These are phyloP conservation scores for Polyporus arcularius DNA, from an alignment of 768 basidiomycete species.

Conservation along the genomic window DNA sequence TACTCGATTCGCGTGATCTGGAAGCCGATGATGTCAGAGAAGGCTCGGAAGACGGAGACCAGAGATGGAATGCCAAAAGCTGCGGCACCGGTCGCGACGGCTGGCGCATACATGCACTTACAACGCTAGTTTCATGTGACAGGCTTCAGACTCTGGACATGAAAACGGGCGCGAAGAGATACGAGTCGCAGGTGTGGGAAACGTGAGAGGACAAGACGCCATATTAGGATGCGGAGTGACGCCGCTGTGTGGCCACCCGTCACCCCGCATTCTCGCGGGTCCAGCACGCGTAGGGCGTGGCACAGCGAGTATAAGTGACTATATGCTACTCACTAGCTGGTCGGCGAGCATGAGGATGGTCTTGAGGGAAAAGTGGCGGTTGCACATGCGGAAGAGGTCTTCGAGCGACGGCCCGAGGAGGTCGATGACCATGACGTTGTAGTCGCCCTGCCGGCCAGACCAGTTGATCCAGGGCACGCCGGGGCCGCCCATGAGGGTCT, in stretches of 20 bases:
- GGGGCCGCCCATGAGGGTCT: constrained; percentile 84
- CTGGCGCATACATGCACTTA: not conserved
- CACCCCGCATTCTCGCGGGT: constrained; percentile 2
- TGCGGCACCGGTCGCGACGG: not conserved
- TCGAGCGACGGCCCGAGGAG: constrained; percentile 89
- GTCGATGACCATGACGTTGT: constrained; percentile 98
- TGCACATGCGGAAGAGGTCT: constrained; percentile 86
- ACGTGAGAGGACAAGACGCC: not conserved
- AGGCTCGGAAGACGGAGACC: constrained; percentile 7
- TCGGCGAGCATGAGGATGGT: constrained; percentile 93
- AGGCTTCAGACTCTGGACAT: not conserved
- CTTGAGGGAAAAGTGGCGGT: constrained; percentile 91
- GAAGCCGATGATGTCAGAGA: constrained; percentile 19
- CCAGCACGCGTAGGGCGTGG: not conserved
- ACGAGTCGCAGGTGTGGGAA: not conserved
- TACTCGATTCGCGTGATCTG: constrained; percentile 96
- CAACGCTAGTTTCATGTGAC: not conserved
- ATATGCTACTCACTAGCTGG: constrained; percentile 70
- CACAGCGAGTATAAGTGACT: not conserved
- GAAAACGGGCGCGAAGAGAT: not conserved
- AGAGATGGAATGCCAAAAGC: constrained; percentile 11
- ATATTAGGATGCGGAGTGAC: not conserved
- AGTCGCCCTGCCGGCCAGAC: constrained; percentile 88
- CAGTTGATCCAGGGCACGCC: constrained; percentile 93
- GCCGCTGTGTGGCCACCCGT: constrained; percentile 4